Evolutionary conservation across 129 eudicot genomes (phyloP).

Genomic region (Rutidosis leptorrhynchoides): DNA sequence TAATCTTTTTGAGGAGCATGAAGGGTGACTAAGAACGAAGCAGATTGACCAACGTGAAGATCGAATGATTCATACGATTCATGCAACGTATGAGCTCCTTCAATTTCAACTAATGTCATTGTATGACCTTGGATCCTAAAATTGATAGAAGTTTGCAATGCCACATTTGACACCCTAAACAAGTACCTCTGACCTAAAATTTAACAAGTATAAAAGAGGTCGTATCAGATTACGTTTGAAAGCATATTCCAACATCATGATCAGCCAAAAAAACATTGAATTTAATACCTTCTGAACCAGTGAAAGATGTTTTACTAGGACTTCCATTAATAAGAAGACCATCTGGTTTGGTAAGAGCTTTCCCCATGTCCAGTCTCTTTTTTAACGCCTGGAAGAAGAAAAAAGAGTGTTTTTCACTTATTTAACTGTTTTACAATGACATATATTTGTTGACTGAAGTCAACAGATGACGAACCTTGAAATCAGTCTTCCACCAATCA

Average conservation of each 20-base stretch:
- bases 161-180: conserved; percentile 84
- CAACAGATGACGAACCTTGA: conserved; percentile 51
- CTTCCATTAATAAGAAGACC: conserved; percentile 71
- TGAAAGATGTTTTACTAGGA: conserved; percentile 39
- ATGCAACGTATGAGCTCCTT: conserved; percentile 75
- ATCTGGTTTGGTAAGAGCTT: conserved; percentile 51
- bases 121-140: conserved; percentile 77
- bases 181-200: conserved; percentile 66
- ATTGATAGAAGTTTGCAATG: conserved; percentile 61
- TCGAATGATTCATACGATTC: conserved; percentile 75
- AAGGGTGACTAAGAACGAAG: conserved; percentile 65
- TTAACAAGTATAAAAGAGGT: background rate
- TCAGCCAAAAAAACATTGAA: background rate
- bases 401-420: background rate
- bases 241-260: background rate
- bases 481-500: conserved; percentile 81
- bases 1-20: conserved; percentile 44
- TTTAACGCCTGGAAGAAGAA: conserved; percentile 39
- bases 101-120: conserved; percentile 63
- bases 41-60: conserved; percentile 80
- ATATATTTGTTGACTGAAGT: background rate
- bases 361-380: conserved; percentile 48
- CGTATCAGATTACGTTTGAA: background rate
- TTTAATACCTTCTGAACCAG: conserved; percentile 45
- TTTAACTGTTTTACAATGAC: conserved; percentile 1